Base-by-base conservation (phyloP, 2,329 filamentous ascomycete genomes). In the Sporothrix schenckii region DNA sequence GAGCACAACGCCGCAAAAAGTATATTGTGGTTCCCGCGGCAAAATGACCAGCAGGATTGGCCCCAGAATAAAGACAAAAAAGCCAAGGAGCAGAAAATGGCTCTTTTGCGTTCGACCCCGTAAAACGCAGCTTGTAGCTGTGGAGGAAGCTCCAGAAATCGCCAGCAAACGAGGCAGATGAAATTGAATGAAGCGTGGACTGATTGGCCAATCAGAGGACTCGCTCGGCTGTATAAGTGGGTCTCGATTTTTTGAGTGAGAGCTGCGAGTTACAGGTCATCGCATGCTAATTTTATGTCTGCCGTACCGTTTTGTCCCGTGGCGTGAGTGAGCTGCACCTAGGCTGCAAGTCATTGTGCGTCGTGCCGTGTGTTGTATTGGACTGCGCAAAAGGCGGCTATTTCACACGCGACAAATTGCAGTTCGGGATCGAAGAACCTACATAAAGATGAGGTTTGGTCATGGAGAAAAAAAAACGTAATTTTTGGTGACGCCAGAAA, bases 251-350 rank as follows among this genome's bases (percentile, higher is more conserved):
- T 3, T 14, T 41, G 27, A 6, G 21, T 6, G 11, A n/a, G 24
- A 30, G 19, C 21, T 49, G 34, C 34, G 9, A 61, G 56, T 41
- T 5, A 44, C 58, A 61, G 30, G 16, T 39, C 27, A 13, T 19
- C 41, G 39, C 14, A 30, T 50, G 61, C 14, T 30, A 34, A 30
- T n/a, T n/a, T 58, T 10, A 30, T 50, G 44, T 54, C 30, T 53
- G 14, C 21, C 41, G 41, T 13, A 44, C 3, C 41, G 3, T 54
- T 54, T n/a, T 30, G 65, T 54, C 30, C 50, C 65, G 65, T 67
- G 65, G 50, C 50, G 50, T 67, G 65, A 67, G 65, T 24, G 65
- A 67, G 65, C 65, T 67, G 65, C 65, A n/a, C 30, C 19, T 53
- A 39, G 30, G 41, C 61, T 65, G 61, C 61, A 65, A 65, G 61